Evolutionary conservation across 768 basidiomycete genomes (phyloP), one percentile per base, ranked within the genome.

Genomic region (Hericium rajendrae): DNA sequence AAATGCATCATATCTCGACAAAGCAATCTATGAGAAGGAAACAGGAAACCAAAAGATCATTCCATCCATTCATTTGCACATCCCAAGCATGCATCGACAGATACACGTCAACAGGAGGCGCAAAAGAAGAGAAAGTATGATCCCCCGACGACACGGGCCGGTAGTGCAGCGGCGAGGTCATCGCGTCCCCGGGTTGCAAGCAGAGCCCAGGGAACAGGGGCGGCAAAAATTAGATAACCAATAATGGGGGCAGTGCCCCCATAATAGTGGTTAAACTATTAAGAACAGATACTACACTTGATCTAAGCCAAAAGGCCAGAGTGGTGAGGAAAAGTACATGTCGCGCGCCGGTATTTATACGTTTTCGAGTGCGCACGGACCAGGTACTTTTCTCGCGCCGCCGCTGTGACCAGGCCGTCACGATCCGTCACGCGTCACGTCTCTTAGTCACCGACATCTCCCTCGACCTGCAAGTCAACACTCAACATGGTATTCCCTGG

Each of bases 201-300:
- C 61, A 62, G 61, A 62, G 61, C 61, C 61, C 41, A 53, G 20
- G 39, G 53, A 59, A 56, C 67, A 66, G 64, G 26, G 49, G 49
- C 28, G 49, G 49, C 49, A 51, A 51, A 51, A 51, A 51, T 51
- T 51, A 51, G 49, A 51, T 51, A 51, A 51, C 49, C 49, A 51
- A 51, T 51, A 51, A 51, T 51, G 26, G 49, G 49, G 49, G 49
- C 49, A 24, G 67, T 68, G 67, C 67, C 67, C 60, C 60, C 67
- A 68, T 68, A 68, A 68, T 68, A 68, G 67, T 68, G 67, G 67
- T 83, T 83, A 83, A 82, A 83, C 81, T 83, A 82, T 83, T 83
- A 86, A 89, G 86, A 88, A 89, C 88, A 91, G 87, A 89, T 91
- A 90, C 88, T 89, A 90, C 88, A 90, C 88, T 89, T 89, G 87